A percentile compares a stretch with the other conserved stretches of the same genome.
phyloP scores from a whole-genome alignment of 2,329 filamentous ascomycete genomes.

The Alternaria sp. region DNA sequence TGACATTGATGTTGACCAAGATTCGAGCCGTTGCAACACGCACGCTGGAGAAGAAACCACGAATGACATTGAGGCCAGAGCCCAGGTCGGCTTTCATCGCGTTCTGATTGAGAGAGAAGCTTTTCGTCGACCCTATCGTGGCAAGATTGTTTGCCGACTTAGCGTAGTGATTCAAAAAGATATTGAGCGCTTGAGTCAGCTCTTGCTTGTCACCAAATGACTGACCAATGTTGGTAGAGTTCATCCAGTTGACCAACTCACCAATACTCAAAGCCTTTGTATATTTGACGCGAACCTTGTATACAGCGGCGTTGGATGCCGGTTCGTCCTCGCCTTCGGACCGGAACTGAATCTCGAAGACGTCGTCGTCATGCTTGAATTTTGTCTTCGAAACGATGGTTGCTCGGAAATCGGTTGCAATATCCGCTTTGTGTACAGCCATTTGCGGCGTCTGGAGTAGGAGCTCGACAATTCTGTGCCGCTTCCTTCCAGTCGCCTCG shows the following conservation, averaged over 20 bases:
- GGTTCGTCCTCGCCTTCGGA: constrained; percentile 34
- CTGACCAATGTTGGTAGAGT: constrained; percentile 49
- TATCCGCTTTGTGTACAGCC: constrained; percentile 7
- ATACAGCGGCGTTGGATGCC: constrained; percentile 11
- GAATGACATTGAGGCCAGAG: constrained; percentile 63
- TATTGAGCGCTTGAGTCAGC: constrained; percentile 65
- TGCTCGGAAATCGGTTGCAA: constrained; percentile 36
- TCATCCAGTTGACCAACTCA: constrained; percentile 59
- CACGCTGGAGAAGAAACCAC: constrained; percentile 69
- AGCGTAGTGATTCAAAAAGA: constrained; percentile 62
- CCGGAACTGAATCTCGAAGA: constrained; percentile 28
- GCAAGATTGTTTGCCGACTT: constrained; percentile 54
- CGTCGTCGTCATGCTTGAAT: constrained; percentile 20
- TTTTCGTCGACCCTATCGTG: constrained; percentile 61
- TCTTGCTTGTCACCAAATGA: constrained; percentile 56
- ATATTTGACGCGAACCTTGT: constrained; percentile 26
- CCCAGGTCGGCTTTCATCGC: constrained; percentile 51
- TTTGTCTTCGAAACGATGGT: constrained; percentile 34
- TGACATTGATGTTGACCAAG: constrained; percentile 69
- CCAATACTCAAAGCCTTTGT: constrained; percentile 24
- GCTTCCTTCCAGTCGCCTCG: constrained; percentile 25
- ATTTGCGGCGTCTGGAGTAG: constrained; percentile 25
- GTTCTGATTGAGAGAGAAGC: constrained; percentile 51
- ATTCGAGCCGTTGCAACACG: constrained; percentile 65
- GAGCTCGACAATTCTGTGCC: constrained; percentile 22